Evolutionary conservation across 129 eudicot genomes (phyloP).

Genomic region (Silybum marianum): DNA sequence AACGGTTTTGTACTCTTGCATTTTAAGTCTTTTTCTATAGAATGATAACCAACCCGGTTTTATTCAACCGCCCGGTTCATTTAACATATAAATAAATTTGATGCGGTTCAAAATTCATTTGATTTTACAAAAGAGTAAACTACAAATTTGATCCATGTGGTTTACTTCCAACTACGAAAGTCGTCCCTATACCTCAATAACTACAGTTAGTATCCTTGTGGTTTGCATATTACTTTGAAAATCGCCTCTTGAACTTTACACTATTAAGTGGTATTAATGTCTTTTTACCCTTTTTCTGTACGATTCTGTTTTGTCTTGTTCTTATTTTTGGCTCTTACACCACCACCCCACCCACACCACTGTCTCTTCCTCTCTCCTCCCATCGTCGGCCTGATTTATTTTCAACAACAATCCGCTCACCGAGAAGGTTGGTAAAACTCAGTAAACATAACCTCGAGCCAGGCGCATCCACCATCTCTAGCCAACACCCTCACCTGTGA

Average conservation of each 20-base stretch:
- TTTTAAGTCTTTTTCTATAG: constrained; percentile 2
- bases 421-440: not conserved
- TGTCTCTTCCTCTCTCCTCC: not conserved
- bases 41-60: not conserved
- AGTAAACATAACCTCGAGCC: no score
- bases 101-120: not conserved
- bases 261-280: not conserved
- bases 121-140: no score
- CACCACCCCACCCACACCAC: not conserved
- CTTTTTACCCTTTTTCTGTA: not conserved
- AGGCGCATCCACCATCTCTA: no score
- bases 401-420: not conserved
- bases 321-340: not conserved
- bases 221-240: no score
- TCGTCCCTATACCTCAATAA: no score
- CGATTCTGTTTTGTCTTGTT: no score
- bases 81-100: no score
- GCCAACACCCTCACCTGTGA: no score
- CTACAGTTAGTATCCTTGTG: no score
- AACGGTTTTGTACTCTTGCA: constrained; percentile 16
- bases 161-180: no score
- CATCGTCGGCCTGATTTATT: not conserved
- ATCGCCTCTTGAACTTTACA: not conserved
- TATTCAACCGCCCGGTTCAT: not conserved
- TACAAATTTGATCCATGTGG: no score